Evolutionary conservation across 2,329 filamentous ascomycete species (phyloP), one percentile per base, ranked within the genome.

Genomic region (Esteya vermicola): DNA sequence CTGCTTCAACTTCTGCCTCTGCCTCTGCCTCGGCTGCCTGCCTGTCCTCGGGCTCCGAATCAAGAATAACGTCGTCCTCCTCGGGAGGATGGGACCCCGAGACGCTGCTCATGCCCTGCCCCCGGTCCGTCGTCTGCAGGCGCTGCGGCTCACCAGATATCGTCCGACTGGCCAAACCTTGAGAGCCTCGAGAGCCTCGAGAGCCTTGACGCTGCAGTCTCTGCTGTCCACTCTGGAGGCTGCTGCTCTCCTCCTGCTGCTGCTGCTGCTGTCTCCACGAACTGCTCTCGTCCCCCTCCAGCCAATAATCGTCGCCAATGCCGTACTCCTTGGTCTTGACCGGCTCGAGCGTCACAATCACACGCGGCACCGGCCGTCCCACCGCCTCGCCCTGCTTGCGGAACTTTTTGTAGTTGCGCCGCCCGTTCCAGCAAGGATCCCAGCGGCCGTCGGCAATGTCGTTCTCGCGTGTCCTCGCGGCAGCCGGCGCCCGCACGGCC

Each of bases 341-440:
- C 55, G 85, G 78, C 47, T 83, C 75, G 4, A 93, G 61, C 0
- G 69, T 61, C 4, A 94, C 74, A 30, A 93, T 81, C 26, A 82
- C 41, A 10, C 61, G 62, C 22, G 62, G 57, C 2, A 59, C 55
- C 3, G 60, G 55, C 14, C 68, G 56, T 6, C 68, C 62, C 2
- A 51, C 46, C 6, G 48, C 48, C 18, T 70, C 70, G 20, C 73
- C 78, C 39, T 73, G 67, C 40, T 66, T 68, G 19, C 70, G 68
- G 53, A 98, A 98, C 50, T 76, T 82, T 57, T 98, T 98, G 63
- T 94, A 98, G 54, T 98, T 96, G 58, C 85, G 89, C 33, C 89
- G 72, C 1, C 89, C 91, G 54, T 95, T 93, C 91, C 91, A 98
- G 30, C 69, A 70, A 1, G 85, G 77, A 48, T 95, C 75, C 88